Conservation (phyloP, 495 filamentous ascomycete genomes). For the Diplogelasinospora grovesii region DNA sequence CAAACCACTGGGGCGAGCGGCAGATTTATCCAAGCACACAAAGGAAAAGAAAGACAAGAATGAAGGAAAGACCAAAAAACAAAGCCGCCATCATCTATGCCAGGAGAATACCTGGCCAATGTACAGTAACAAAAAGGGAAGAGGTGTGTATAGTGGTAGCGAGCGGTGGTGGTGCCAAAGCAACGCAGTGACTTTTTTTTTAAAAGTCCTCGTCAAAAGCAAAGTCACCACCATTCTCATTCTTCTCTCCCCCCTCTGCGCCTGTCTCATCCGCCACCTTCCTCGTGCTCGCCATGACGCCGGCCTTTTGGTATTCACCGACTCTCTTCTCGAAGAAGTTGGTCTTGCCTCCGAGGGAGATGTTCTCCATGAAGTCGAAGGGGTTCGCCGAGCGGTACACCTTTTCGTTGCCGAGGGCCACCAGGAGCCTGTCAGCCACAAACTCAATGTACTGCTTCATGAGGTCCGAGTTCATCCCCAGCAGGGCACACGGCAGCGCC, state of each 20-base stretch:
- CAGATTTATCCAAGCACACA: too few species aligned
- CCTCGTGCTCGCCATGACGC: slow-evolving; percentile 92
- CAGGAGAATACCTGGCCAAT: slow-evolving; percentile 13
- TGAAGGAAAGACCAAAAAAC: too few species aligned
- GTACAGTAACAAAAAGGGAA: too few species aligned
- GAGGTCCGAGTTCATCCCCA: slow-evolving; percentile 94
- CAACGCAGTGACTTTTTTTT: slow-evolving; percentile 32
- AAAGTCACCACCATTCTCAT: slow-evolving; percentile 71
- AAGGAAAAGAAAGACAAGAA: too few species aligned
- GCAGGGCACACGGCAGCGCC: slow-evolving; percentile 81
- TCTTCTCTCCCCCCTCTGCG: slow-evolving; percentile 45
- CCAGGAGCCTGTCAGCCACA: slow-evolving; percentile 88
- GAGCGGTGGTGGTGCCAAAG: too few species aligned
- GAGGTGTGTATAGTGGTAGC: too few species aligned
- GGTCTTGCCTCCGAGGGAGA: slow-evolving; percentile 96
- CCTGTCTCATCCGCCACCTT: slow-evolving; percentile 54
- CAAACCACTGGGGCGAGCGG: too few species aligned
- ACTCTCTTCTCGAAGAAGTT: slow-evolving; percentile 99
- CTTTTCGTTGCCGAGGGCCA: slow-evolving; percentile 90
- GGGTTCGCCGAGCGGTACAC: slow-evolving; percentile 88
- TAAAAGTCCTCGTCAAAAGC: slow-evolving; percentile 97
- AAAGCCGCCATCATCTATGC: slow-evolving; percentile 17
- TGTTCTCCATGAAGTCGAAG: slow-evolving; percentile 99
- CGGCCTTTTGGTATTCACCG: slow-evolving; percentile 98
- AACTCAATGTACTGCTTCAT: slow-evolving; percentile 99